A percentile compares a stretch with the other conserved stretches of the same genome.
Conservation (phyloP, 176 grass and related monocot species). For the Rhynchospora pubera region DNA sequence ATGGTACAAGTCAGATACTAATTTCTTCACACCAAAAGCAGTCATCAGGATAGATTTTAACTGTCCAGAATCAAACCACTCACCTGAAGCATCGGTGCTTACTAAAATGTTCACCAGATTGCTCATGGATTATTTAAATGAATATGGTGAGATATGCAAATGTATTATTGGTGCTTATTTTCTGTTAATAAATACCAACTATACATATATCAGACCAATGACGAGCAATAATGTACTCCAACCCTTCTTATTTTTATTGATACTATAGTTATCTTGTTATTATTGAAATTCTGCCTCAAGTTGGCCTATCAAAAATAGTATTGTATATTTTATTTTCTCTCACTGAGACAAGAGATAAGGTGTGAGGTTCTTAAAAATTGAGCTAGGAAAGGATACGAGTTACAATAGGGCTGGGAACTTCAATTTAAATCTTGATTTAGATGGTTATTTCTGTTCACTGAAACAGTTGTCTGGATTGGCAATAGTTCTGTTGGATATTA, state of each 20-base stretch:
- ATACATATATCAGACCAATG: background rate
- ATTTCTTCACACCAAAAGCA: slow-evolving; percentile 85
- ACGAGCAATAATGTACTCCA: background rate
- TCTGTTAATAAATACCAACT: background rate
- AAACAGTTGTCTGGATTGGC: background rate
- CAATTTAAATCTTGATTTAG: background rate
- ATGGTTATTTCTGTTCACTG: background rate
- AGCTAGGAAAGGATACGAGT: background rate
- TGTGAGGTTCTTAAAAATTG: background rate
- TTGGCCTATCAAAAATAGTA: background rate
- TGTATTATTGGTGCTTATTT: background rate
- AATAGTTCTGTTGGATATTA: background rate
- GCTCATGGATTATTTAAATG: slow-evolving; percentile 98
- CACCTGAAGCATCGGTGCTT: slow-evolving; percentile 76
- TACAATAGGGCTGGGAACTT: background rate
- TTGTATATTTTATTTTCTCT: background rate
- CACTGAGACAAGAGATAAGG: too few species aligned
- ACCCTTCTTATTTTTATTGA: background rate
- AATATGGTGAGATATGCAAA: slow-evolving; percentile 53
- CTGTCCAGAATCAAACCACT: slow-evolving; percentile 61
- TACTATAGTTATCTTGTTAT: background rate
- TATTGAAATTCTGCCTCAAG: too few species aligned
- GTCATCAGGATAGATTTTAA: slow-evolving; percentile 80
- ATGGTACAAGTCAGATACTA: slow-evolving; percentile 86
- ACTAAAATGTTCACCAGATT: slow-evolving; percentile 75